Base-by-base conservation (phyloP, 352 stramenopile genomes). In the Globisporangium okanoganense region DNA sequence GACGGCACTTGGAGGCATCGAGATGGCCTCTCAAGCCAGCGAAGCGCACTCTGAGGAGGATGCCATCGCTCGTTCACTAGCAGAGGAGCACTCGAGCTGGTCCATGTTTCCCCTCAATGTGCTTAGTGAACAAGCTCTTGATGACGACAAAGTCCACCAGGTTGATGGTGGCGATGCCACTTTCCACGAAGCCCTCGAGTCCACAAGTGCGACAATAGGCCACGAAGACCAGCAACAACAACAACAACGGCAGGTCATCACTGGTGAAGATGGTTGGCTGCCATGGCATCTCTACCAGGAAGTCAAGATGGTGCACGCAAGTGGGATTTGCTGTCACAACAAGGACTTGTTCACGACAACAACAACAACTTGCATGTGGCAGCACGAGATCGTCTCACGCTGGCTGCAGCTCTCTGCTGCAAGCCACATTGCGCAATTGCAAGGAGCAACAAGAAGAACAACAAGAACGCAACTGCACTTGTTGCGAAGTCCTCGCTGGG, bases 251-350 rank as follows among this genome's bases (percentile, higher is more conserved):
- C n/a, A n/a, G n/a, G n/a, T n/a, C n/a, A n/a, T 49, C n/a, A 16
- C 20, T 18, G 22, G 38, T 24, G 49, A 36, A 10, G 54, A 27
- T 48, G 10, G 3, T 10, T 9, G 16, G 12, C 14, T 63, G 12
- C 67, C 75, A 14, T 75, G 56, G 64, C 73, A 67, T 67, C 54
- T 85, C 22, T 64, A 53, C 5, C 40, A 56, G 2, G 76, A 85
- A 22, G 56, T 73, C 38, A 49, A 18, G 12, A 73, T 66, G 59
- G 33, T 76, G 47, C 69, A 79, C 47, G 54, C 67, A 7, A 24
- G 20, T 2, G 54, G 25, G 24, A 81, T 70, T 58, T 25, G 38
- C 40, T 83, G 75, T 51, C 70, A 78, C 20, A 12, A 20, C 9
- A 14, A 27, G 36, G 40, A 14, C 3, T 64, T 76, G 25, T 56